phyloP scores from a whole-genome alignment of 768 basidiomycete species.

The Agaricus subrufescens region DNA sequence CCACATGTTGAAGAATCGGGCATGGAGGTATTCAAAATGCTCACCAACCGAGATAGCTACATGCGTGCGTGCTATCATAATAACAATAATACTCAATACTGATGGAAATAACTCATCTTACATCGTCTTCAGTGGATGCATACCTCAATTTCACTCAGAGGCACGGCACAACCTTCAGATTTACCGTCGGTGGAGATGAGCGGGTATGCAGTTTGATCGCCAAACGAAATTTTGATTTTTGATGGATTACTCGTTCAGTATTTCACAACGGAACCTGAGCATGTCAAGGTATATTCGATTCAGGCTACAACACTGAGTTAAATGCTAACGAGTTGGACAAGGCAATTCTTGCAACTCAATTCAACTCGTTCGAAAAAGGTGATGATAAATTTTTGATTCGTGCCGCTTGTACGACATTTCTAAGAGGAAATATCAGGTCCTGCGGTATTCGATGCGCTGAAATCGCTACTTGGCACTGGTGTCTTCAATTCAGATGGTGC shows the following conservation, averaged over 20 bases:
- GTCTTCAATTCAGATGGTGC: constrained; percentile 58
- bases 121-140: background rate
- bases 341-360: constrained; percentile 41
- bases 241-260: constrained; percentile 17
- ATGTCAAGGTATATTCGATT: constrained; percentile 28
- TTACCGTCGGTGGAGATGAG: constrained; percentile 23
- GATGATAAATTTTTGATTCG: background rate
- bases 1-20: constrained; percentile 25
- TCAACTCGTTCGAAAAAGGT: constrained; percentile 41
- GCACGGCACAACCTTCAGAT: constrained; percentile 15
- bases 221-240: background rate
- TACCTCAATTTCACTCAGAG: constrained; percentile 13
- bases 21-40: constrained; percentile 14
- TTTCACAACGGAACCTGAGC: constrained; percentile 21
- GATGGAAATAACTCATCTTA: background rate
- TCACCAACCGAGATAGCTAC: constrained; percentile 26
- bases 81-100: too few relatives aligned
- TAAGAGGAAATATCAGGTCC: constrained; percentile 19
- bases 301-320: background rate
- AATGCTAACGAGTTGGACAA: constrained; percentile 2
- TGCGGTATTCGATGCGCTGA: constrained; percentile 19
- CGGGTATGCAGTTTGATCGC: constrained; percentile 16
- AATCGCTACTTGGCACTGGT: constrained; percentile 44
- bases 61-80: constrained; percentile 20
- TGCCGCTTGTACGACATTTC: background rate